Base-by-base conservation (phyloP, 2,329 filamentous ascomycete genomes). In the Colletotrichum incanum region DNA sequence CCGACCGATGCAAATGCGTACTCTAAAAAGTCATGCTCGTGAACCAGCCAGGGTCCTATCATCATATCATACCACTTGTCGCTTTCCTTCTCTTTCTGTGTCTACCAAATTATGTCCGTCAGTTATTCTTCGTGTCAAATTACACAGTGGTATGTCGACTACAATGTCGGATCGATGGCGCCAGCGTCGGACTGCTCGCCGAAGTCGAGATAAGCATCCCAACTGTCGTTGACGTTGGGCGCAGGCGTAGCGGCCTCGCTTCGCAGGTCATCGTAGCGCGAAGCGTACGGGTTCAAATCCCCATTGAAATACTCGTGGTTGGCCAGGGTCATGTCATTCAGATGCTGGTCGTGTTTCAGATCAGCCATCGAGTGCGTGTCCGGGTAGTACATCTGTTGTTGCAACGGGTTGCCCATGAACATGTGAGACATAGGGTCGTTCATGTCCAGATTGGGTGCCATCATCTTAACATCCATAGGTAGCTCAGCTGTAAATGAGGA, bases 401-500 rank as follows among this genome's bases (percentile, higher is more conserved):
- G 59, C 5, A 54, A 31, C 5, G 66, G 66, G 11, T 73, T 73
- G 41, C 67, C 73, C 61, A 74, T 56, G 4, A 74, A 69, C 34
- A 74, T 54, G 4, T 60, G 56, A 12, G 67, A 52, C 67, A 75
- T 73, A 0, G 77, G 77, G 7, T 79, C 76, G 37, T 61, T 77
- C 74, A 81, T 77, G 39, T 80, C 79, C 16, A 81, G 64, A 8
- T 80, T 80, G 1, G 79, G 76, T 49, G 79, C 75, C 74, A 86
- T 77, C 82, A 84, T 82, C 74, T 82, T 85, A 2, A 82, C 80
- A 60, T 86, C 84, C 1, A 81, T 74, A 0, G 85, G 80, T 8
- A 87, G 75, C 71, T 85, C 82, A 0, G 83, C 76, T 0, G 84
- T 86, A 63, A 86, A 87, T 1, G 77, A 77, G 0, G 84, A 85